These are phyloP conservation scores for Aspergillus sp. DNA, from an alignment of 2,329 filamentous ascomycete species.

Conservation along the genomic window DNA sequence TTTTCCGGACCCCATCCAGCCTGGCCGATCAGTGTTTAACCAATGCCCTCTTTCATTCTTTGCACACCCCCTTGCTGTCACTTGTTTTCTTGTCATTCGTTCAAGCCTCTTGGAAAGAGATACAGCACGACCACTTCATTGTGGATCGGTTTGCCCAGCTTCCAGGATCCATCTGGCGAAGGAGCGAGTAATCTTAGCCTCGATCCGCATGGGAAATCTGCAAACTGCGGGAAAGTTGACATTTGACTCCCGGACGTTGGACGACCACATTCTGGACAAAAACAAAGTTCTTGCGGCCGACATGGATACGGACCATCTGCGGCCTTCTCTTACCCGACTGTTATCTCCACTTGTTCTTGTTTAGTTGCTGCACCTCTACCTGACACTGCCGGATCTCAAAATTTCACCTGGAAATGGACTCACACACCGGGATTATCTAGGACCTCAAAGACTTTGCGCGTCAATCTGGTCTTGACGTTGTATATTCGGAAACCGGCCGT, in stretches of 20 bases:
- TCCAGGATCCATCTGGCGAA: not conserved
- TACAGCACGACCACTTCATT: not conserved
- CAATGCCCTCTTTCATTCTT: not conserved
- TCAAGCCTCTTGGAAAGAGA: not conserved
- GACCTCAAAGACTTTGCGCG: slow-evolving; percentile 99
- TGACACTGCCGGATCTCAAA: slow-evolving; percentile 15
- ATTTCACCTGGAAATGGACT: slow-evolving; percentile 63
- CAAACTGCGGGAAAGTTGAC: not conserved
- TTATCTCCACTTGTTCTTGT: not conserved
- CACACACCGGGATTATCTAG: slow-evolving; percentile 79
- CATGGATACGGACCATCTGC: slow-evolving; percentile 15
- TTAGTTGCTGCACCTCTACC: slow-evolving; percentile 18
- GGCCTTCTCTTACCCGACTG: not conserved
- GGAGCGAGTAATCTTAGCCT: not conserved
- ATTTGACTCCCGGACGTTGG: not conserved
- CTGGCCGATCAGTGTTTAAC: slow-evolving; percentile 15
- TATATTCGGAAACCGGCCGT: slow-evolving; percentile 94
- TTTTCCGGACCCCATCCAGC: slow-evolving; percentile 20
- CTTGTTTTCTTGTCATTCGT: not conserved
- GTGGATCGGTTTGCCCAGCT: not conserved
- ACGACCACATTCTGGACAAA: slow-evolving; percentile 7
- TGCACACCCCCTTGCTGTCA: not conserved
- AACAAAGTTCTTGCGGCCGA: slow-evolving; percentile 11
- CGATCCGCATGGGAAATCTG: not conserved
- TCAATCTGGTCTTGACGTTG: slow-evolving; percentile 93